Evolutionary conservation across 2,329 filamentous ascomycete species (phyloP).

Genomic region (Fusarium marasasianum): DNA sequence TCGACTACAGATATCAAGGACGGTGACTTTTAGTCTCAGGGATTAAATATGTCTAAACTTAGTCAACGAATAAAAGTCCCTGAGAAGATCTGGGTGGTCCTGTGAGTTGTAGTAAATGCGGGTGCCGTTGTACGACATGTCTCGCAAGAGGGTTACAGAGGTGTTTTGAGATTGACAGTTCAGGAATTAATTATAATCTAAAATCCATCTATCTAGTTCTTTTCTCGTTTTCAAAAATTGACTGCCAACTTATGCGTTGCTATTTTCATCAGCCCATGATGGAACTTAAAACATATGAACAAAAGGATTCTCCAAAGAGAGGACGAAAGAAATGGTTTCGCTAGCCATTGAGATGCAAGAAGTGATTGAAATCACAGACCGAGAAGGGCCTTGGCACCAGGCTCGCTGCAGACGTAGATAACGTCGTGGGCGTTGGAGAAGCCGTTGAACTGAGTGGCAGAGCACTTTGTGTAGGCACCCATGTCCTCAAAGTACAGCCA

Average conservation of each 20-base stretch:
- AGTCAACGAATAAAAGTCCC: not conserved
- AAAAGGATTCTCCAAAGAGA: constrained; percentile 25
- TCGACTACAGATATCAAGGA: not conserved
- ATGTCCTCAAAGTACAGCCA: constrained; percentile 99
- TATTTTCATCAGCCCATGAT: not conserved
- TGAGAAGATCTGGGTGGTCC: not conserved
- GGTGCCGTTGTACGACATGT: not conserved
- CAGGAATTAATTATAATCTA: not conserved
- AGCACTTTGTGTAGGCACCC: constrained; percentile 99
- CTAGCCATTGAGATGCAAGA: not conserved
- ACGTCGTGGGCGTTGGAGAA: constrained; percentile 93
- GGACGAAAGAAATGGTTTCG: constrained; percentile 31
- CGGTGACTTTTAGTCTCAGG: not conserved
- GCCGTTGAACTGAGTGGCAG: constrained; percentile 96
- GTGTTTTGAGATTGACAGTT: not conserved
- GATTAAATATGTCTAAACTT: not conserved
- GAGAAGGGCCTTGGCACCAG: constrained; percentile 81
- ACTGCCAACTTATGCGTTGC: not conserved
- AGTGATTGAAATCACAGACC: constrained; percentile 23
- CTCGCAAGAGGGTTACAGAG: not conserved
- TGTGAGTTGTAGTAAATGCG: not conserved
- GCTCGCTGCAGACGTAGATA: constrained; percentile 94
- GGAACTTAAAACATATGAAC: constrained; percentile 12
- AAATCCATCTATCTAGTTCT: constrained; percentile 17
- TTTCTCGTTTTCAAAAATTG: not conserved